Evolutionary conservation across 345 rosid genomes (phyloP), one percentile per base, ranked within the genome.

Genomic region (Ricinus communis): DNA sequence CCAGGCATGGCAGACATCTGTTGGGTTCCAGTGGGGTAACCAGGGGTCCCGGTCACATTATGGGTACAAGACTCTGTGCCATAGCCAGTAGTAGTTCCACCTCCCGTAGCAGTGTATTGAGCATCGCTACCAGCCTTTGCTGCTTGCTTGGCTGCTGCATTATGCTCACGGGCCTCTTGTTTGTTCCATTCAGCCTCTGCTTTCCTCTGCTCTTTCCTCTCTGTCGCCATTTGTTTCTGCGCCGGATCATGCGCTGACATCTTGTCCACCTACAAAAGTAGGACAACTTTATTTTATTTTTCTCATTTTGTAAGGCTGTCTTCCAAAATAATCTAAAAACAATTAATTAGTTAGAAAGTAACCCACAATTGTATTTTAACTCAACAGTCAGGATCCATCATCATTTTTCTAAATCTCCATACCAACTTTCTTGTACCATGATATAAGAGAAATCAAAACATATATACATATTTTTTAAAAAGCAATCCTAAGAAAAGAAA

Each of bases 1-100:
- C 88, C 88, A 12, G 87, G 82, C 71, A 85, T 40, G 43, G 85
- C 85, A 2, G 88, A 78, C 88, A 73, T 83, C 64, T 79, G 89
- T 19, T 80, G 82, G 16, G 83, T 62, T 51, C 85, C 86, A 9
- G 83, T 81, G 2, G 78, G 81, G n/a, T 67, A 50, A 16, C 79
- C 84, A 4, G 59, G 12, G 0, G 43, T 77, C 10, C 85, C 88
- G 2, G 88, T 73, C 7, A 86, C 51, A 2, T 87, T 69, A 66
- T 82, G 73, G 27, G 84, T 68, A 55, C 68, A 62, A 2, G 84
- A 41, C 14, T 80, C 70, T 1, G 24, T 28, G 74, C 45, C 2
- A 53, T 74, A 72, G 27, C 52, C 53, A 1, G 85, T 66, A 14
- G 83, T 65, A 4, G 47, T 4, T 43, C 7, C 47, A 8, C 47